phyloP scores from a whole-genome alignment of 768 basidiomycete genomes.

The Pleurotus tuoliensis region DNA sequence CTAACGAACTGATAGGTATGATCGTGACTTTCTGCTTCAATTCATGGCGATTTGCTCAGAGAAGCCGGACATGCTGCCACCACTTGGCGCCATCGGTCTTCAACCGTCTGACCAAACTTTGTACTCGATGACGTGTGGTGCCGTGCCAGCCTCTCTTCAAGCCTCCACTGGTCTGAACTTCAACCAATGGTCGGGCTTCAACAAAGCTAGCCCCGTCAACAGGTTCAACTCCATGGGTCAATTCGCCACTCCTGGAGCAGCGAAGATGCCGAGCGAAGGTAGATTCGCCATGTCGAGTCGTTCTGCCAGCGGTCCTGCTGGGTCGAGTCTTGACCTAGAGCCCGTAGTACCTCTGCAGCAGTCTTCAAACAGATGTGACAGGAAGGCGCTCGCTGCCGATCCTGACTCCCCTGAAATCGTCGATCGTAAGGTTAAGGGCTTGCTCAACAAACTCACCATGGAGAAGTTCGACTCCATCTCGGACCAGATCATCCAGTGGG shows the following conservation, averaged over 20 bases:
- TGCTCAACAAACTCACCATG: slow-evolving; percentile 95
- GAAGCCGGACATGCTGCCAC: slow-evolving; percentile 87
- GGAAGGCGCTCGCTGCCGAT: slow-evolving; percentile 47
- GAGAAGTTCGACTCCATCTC: slow-evolving; percentile 96
- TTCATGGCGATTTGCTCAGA: slow-evolving; percentile 95
- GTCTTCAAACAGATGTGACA: slow-evolving; percentile 83
- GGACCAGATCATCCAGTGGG: slow-evolving; percentile 92
- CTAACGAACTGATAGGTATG: slow-evolving; percentile 57
- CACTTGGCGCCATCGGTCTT: slow-evolving; percentile 87
- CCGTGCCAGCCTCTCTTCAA: slow-evolving; percentile 39
- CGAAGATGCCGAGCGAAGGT: slow-evolving; percentile 68
- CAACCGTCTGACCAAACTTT: slow-evolving; percentile 64
- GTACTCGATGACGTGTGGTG: slow-evolving; percentile 50
- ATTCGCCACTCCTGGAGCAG: slow-evolving; percentile 38
- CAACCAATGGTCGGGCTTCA: slow-evolving; percentile 33
- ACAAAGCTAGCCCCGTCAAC: slow-evolving; percentile 42
- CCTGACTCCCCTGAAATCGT: slow-evolving; percentile 79
- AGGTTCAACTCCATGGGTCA: slow-evolving; percentile 20
- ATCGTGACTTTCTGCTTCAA: slow-evolving; percentile 95
- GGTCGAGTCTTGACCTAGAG: slow-evolving; percentile 39
- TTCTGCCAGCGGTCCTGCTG: slow-evolving; percentile 50
- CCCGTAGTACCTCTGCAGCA: slow-evolving; percentile 73
- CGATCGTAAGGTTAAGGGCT: slow-evolving; percentile 86
- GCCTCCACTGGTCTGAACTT: slow-evolving; percentile 41
- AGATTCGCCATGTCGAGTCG: slow-evolving; percentile 48